Evolutionary conservation across 1,284 basidiomycete genomes (phyloP), one percentile per base, ranked within the genome.

Genomic region (Puccinia coronata): DNA sequence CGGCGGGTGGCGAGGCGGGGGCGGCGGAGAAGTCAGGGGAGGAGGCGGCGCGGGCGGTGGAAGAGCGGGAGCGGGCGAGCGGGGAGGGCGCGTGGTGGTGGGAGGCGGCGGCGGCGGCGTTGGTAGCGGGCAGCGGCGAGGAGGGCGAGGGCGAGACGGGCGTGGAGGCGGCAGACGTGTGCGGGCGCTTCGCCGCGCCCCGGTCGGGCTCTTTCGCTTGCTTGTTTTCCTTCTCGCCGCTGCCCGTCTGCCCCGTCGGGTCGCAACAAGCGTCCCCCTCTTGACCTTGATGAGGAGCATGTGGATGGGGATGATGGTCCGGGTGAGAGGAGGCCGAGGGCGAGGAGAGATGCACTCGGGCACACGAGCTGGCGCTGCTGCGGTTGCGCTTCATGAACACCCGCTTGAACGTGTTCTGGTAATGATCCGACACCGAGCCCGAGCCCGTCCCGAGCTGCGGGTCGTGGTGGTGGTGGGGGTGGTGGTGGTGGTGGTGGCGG

Each of bases 301-400:
- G n/a, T 55, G 18, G n/a, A n/a, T n/a, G n/a, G 51, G 51, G 9
- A 55, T 1, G n/a, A 55, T 55, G 4, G n/a, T 16, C 9, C 51
- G 59, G 59, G 18, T 8, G 43, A 71, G 69, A 25, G 8, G 43
- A 69, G 43, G 36, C 9, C 28, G 36, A 6, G 43, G n/a, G 39
- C 11, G n/a, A 28, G 43, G 14, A 28, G n/a, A 16, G 36, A 67
- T 67, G 36, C 11, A 20, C 34, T 8, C 41, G 36, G 14, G 36
- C 39, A 69, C 39, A 41, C 23, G 28, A 5, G 23, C 51, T 53
- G 6, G 36, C 51, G 36, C 31, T 53, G n/a, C 71, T 73, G 8
- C 51, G 36, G 23, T 57, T 31, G 11, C 71, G 49, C 23, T 73
- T 73, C 71, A 73, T 73, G 31, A 73, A 73, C 9, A 73, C 71